Percentiles rank a stretch among this genome's conserved stretches.
Conservation (phyloP, 345 rosid genomes). For the Gossypium australe region DNA sequence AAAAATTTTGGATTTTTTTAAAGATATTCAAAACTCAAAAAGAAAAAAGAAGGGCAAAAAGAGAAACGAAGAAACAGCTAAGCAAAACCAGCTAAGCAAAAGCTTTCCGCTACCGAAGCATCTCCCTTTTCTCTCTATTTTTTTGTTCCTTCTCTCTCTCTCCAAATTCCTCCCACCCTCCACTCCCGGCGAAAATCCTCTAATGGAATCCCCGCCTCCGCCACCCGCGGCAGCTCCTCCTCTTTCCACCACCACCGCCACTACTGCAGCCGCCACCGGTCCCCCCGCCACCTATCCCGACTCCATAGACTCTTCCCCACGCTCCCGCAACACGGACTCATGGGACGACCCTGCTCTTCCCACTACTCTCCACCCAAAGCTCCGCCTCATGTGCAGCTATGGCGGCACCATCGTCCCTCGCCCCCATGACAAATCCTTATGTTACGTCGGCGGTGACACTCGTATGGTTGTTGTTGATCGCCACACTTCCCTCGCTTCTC, state of each 20-base stretch:
- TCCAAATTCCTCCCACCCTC: not conserved
- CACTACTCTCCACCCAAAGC: conserved; percentile 39
- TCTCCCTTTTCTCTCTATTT: not conserved
- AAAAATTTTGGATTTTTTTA: no score
- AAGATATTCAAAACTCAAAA: no score
- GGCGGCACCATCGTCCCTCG: conserved; percentile 91
- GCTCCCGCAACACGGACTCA: conserved; percentile 73
- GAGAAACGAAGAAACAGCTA: conserved; percentile 3
- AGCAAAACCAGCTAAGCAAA: conserved; percentile 16
- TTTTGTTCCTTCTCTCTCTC: not conserved
- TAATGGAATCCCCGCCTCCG: conserved; percentile 32
- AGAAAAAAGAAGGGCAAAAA: not conserved
- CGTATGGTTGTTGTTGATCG: conserved; percentile 90
- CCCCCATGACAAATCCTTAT: conserved; percentile 80
- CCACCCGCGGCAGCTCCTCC: conserved; percentile 13
- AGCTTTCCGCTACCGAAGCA: not conserved
- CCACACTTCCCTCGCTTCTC: conserved; percentile 46
- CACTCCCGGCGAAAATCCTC: not conserved
- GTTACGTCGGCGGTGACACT: conserved; percentile 86
- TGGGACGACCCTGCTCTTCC: conserved; percentile 53
- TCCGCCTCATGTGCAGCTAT: conserved; percentile 90
- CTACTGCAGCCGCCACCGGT: conserved; percentile 12
- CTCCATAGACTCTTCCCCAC: conserved; percentile 68
- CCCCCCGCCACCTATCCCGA: conserved; percentile 39
- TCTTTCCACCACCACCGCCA: not conserved